Percentiles rank a stretch among this genome's conserved stretches.
Evolutionary conservation across 441 rosid genomes (phyloP).

Genomic region (Croton laevigatus): DNA sequence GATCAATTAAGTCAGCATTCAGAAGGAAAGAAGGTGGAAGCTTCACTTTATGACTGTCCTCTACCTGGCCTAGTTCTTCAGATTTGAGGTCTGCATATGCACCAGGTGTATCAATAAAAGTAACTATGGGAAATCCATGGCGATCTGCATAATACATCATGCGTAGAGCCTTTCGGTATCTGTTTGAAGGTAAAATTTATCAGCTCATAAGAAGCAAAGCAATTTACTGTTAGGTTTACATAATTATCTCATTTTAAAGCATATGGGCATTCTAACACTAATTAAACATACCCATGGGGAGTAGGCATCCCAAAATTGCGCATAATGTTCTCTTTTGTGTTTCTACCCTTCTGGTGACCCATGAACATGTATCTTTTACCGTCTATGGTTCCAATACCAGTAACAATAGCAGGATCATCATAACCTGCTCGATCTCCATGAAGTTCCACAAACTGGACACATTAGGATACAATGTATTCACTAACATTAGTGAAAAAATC

Average conservation of each 20-base stretch:
- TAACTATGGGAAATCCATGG: constrained; percentile 88
- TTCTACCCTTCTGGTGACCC: constrained; percentile 99
- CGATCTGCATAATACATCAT: constrained; percentile 95
- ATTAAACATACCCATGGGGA: constrained; percentile 79
- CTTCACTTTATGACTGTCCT: constrained; percentile 2
- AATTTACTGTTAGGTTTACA: neutral
- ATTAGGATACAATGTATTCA: constrained; percentile 8
- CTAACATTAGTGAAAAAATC: constrained; percentile 15
- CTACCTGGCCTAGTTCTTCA: constrained; percentile 86
- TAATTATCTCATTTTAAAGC: constrained; percentile 6
- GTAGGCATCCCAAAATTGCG: constrained; percentile 99
- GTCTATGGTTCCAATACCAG: constrained; percentile 87
- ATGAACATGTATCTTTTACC: constrained; percentile 85
- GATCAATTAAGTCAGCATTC: constrained; percentile 21
- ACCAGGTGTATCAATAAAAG: constrained; percentile 92
- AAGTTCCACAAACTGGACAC: constrained; percentile 83
- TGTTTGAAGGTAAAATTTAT: constrained; percentile 30
- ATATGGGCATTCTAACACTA: constrained; percentile 11
- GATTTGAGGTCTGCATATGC: constrained; percentile 86
- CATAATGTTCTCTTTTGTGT: constrained; percentile 85
- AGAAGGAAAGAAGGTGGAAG: constrained; percentile 5
- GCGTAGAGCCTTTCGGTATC: constrained; percentile 90
- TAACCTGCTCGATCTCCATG: constrained; percentile 97
- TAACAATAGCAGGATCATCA: constrained; percentile 96
- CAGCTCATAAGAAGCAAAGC: constrained; percentile 7